phyloP scores from a whole-genome alignment of 345 rosid genomes.

The Eucalyptus virginea region DNA sequence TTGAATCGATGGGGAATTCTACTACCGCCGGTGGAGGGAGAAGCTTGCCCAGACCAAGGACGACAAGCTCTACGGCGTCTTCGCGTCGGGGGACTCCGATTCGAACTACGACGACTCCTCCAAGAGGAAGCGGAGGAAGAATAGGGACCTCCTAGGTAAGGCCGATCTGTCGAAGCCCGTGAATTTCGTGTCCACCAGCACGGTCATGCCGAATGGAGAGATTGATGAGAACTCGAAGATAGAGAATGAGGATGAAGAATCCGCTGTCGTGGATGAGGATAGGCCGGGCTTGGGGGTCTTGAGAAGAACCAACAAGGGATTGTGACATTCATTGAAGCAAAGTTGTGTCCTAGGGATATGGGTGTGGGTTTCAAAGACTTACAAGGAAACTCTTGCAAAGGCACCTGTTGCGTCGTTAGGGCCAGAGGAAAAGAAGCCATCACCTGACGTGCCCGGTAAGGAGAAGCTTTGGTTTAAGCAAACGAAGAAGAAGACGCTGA shows the following conservation, averaged over 20 bases:
- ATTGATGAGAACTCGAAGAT: slow-evolving; percentile 39
- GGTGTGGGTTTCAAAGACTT: no score
- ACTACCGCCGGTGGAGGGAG: slow-evolving; percentile 42
- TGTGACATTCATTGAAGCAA: no score
- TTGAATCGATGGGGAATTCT: slow-evolving; percentile 59
- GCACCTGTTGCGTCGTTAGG: no score
- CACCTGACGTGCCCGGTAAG: no score
- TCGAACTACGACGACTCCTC: slow-evolving; percentile 31
- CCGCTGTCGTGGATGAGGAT: not conserved
- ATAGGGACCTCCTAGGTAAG: slow-evolving; percentile 31
- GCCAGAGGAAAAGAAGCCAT: no score
- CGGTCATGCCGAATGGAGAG: slow-evolving; percentile 53
- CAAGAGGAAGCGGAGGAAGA: slow-evolving; percentile 36
- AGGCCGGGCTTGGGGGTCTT: slow-evolving; percentile 45
- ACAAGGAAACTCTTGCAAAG: no score
- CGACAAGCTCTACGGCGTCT: slow-evolving; percentile 48
- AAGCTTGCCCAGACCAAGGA: slow-evolving; percentile 58
- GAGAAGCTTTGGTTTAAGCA: no score
- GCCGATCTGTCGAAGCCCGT: slow-evolving; percentile 67
- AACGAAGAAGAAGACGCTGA: no score
- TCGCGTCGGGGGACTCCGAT: slow-evolving; percentile 25
- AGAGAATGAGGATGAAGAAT: slow-evolving; percentile 13
- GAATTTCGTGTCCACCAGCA: slow-evolving; percentile 60
- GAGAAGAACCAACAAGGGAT: no score
- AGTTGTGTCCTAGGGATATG: no score